These are phyloP conservation scores for Clarireedia monteithiana DNA, from an alignment of 2,329 filamentous ascomycete species.

Conservation along the genomic window DNA sequence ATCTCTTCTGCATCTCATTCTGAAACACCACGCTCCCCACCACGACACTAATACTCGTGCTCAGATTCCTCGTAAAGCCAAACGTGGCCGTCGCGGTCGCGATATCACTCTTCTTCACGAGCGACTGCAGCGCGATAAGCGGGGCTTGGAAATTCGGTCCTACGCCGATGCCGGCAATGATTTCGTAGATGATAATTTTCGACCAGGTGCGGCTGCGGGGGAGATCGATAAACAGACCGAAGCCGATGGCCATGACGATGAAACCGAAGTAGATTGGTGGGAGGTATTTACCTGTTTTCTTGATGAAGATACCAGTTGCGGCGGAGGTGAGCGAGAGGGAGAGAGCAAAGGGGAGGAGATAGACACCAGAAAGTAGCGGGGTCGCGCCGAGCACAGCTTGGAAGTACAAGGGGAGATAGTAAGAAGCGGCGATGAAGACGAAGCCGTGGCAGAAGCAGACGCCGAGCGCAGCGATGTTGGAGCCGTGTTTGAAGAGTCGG, in stretches of 20 bases:
- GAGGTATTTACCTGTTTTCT: constrained; percentile 59
- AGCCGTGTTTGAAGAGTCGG: constrained; percentile 58
- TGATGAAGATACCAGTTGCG: constrained; percentile 46
- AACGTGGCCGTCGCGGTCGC: constrained; percentile 63
- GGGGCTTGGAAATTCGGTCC: constrained; percentile 64
- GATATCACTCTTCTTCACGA: constrained; percentile 53
- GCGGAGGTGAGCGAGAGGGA: constrained; percentile 57
- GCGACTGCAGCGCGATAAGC: constrained; percentile 59
- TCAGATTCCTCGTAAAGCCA: constrained; percentile 39
- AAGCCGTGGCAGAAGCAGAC: constrained; percentile 69
- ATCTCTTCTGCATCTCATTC: constrained; percentile 33
- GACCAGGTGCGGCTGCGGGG: constrained; percentile 43
- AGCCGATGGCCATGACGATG: constrained; percentile 53
- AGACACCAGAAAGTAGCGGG: constrained; percentile 69
- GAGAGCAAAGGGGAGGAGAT: constrained; percentile 63
- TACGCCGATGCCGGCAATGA: constrained; percentile 55
- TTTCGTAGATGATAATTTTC: constrained; percentile 53
- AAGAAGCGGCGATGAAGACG: constrained; percentile 21
- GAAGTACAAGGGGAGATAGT: constrained; percentile 57
- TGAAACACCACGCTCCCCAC: constrained; percentile 44
- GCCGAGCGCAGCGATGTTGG: constrained; percentile 56
- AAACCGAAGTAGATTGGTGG: constrained; percentile 52
- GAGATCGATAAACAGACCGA: constrained; percentile 56
- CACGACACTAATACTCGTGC: constrained; percentile 40
- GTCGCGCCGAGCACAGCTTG: constrained; percentile 41